Conservation (phyloP, 305 asterid genomes). For the Fraxinus albicans region DNA sequence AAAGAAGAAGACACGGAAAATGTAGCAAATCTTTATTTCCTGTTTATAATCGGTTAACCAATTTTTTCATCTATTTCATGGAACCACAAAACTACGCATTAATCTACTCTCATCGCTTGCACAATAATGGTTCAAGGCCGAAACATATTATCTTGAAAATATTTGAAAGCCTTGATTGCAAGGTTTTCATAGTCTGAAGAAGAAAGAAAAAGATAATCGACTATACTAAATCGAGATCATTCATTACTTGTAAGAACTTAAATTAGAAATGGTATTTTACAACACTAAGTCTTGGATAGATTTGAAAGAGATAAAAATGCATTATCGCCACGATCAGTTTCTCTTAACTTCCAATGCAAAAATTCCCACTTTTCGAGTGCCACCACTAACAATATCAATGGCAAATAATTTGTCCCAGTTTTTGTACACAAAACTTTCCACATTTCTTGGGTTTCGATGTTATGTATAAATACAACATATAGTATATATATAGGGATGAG, state of each 20-base stretch:
- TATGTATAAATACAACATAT: not conserved
- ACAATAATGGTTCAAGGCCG: not conserved
- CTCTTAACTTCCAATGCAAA: not conserved
- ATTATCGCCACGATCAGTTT: not conserved
- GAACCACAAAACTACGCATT: not conserved
- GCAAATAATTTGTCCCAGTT: not conserved
- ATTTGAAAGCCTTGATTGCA: not conserved
- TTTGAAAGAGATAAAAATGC: not conserved
- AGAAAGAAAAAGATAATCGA: not conserved
- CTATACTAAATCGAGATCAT: not conserved
- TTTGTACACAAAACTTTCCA: not conserved
- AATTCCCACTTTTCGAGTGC: not conserved
- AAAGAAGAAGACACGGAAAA: not conserved
- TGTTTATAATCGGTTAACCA: too few relatives aligned
- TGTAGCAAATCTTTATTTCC: not conserved
- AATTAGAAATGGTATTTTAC: not conserved
- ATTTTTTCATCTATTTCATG: not conserved
- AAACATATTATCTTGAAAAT: not conserved
- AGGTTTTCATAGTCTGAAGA: not conserved
- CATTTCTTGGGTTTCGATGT: not conserved
- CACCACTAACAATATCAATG: not conserved
- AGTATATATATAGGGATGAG: not conserved
- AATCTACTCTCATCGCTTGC: not conserved
- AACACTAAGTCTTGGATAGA: not conserved
- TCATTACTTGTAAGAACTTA: not conserved